Percentiles rank a stretch among this genome's conserved stretches.
Evolutionary conservation across 306 rosid genomes (phyloP).

Genomic region (Quillaja saponaria): DNA sequence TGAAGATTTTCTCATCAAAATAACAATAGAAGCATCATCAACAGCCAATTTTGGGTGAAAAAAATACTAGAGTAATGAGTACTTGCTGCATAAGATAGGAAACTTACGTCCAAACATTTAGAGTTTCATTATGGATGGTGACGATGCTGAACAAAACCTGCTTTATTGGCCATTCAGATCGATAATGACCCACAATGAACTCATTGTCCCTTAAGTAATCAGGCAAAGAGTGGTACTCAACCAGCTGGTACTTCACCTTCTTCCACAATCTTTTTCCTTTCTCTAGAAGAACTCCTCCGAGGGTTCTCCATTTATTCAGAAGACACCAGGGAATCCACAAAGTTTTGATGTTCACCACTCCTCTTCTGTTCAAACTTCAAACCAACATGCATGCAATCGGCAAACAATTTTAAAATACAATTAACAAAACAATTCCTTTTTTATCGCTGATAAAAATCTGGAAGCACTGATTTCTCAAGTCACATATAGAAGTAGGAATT

Average conservation of each 20-base stretch:
- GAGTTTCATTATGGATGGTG: conserved; percentile 90
- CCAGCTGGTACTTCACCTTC: conserved; percentile 90
- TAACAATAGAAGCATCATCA: background rate
- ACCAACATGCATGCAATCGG: background rate
- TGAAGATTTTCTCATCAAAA: background rate
- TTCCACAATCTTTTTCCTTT: conserved; percentile 80
- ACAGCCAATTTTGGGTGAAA: background rate
- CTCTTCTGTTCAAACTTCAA: conserved; percentile 34
- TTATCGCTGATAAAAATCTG: conserved; percentile 6
- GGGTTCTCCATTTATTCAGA: conserved; percentile 42
- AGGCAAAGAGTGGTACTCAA: conserved; percentile 86
- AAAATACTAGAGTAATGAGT: background rate
- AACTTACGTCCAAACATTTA: conserved; percentile 97
- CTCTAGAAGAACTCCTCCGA: conserved; percentile 26
- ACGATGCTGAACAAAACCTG: conserved; percentile 78
- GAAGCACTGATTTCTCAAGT: background rate
- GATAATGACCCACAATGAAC: conserved; percentile 75
- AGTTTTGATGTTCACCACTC: conserved; percentile 20
- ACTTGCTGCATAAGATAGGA: background rate
- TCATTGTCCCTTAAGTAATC: conserved; percentile 86
- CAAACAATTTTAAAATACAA: background rate
- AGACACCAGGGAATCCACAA: conserved; percentile 25
- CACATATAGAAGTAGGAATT: background rate
- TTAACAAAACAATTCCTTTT: background rate
- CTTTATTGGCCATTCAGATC: conserved; percentile 92